phyloP scores from a whole-genome alignment of 345 rosid genomes.

The Noccaea caerulescens region DNA sequence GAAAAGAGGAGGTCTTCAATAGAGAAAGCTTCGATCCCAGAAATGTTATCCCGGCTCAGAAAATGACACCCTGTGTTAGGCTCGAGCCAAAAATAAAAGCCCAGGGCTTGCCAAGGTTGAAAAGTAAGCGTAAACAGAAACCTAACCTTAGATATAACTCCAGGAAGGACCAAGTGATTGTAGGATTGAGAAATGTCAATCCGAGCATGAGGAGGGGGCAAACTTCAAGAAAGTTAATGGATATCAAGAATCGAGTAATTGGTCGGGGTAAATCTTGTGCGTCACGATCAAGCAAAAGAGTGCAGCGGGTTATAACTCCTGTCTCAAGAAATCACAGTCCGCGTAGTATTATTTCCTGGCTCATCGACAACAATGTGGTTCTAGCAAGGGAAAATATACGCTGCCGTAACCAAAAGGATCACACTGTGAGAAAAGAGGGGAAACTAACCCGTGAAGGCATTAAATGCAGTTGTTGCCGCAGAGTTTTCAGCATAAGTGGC shows the following conservation, averaged over 20 bases:
- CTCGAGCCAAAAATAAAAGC: conserved; percentile 16
- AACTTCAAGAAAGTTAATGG: conserved; percentile 19
- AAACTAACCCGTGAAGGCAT: conserved; percentile 67
- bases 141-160: conserved; percentile 14
- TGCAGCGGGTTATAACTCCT: conserved; percentile 47
- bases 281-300: conserved; percentile 58
- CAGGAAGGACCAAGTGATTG: conserved; percentile 24
- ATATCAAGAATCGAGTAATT: conserved; percentile 34
- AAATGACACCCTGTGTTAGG: conserved; percentile 7
- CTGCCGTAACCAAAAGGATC: conserved; percentile 43
- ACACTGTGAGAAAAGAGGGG: conserved; percentile 51
- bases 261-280: conserved; percentile 38
- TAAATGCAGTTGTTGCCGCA: conserved; percentile 69
- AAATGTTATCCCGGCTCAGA: neutral
- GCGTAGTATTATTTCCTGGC: conserved; percentile 68
- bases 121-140: conserved; percentile 40
- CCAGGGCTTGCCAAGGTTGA: conserved; percentile 35
- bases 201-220: conserved; percentile 29
- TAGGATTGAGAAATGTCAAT: conserved; percentile 23
- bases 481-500: conserved; percentile 50
- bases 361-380: conserved; percentile 65
- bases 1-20: conserved; percentile 1
- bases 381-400: conserved; percentile 64
- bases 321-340: conserved; percentile 50
- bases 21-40: neutral